A percentile compares a stretch with the other conserved stretches of the same genome.
Evolutionary conservation across 148 eudicot species (phyloP).

Genomic region (Cornus controversa): DNA sequence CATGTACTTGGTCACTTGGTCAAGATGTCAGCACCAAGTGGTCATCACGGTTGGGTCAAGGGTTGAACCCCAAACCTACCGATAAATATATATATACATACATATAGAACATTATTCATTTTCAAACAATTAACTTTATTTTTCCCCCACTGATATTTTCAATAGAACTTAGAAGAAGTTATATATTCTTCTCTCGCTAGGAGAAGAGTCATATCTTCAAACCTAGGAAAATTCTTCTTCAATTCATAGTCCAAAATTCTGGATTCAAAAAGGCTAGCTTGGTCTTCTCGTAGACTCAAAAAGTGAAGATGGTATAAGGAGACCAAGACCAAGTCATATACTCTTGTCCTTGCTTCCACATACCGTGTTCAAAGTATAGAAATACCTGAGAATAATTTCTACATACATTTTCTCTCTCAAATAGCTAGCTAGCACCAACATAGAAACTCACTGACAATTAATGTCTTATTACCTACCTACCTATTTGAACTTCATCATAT

Average conservation of each 20-base stretch:
- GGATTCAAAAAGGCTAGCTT: constrained; percentile 24
- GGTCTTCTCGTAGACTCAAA: constrained; percentile 25
- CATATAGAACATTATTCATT: too few relatives aligned
- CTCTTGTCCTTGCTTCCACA: constrained; percentile 16
- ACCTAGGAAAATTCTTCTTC: constrained; percentile 22
- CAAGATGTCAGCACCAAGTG: neutral
- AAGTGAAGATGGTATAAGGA: neutral
- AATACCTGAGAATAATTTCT: constrained; percentile 38
- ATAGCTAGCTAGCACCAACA: constrained; percentile 21
- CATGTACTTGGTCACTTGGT: neutral
- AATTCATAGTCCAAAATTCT: constrained; percentile 6
- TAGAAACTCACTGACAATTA: neutral
- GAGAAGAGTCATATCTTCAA: constrained; percentile 17
- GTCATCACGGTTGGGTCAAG: neutral
- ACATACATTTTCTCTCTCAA: too few relatives aligned
- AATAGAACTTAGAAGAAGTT: neutral
- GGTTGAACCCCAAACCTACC: neutral
- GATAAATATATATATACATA: too few relatives aligned
- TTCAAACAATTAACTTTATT: too few relatives aligned
- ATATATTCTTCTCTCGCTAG: too few relatives aligned
- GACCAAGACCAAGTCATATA: constrained; percentile 49
- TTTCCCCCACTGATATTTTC: neutral
- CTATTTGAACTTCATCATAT: neutral
- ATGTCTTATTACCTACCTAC: constrained; percentile 2
- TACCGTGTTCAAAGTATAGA: constrained; percentile 23